phyloP scores from a whole-genome alignment of 1,284 basidiomycete genomes.

The Naganishia albida region DNA sequence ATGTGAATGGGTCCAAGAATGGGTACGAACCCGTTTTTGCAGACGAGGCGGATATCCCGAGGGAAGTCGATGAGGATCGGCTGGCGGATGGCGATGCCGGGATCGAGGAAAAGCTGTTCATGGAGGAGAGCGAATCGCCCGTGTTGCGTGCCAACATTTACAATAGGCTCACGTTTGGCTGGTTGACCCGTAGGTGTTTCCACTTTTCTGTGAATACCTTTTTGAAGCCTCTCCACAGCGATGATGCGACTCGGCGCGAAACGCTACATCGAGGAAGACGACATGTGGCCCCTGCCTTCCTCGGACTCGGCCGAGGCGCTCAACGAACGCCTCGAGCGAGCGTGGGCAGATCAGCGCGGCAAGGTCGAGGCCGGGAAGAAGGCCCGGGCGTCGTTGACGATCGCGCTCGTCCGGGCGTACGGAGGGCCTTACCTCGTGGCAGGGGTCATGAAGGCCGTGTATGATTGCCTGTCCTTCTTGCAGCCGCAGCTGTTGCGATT shows the following conservation, averaged over 20 bases:
- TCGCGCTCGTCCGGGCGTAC: conserved; percentile 72
- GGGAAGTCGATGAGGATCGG: conserved; percentile 29
- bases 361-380: conserved; percentile 58
- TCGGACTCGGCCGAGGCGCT: conserved; percentile 73
- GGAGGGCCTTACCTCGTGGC: conserved; percentile 76
- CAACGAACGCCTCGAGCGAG: conserved; percentile 61
- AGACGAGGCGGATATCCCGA: conserved; percentile 16
- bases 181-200: conserved; percentile 43
- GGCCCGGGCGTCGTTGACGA: conserved; percentile 70
- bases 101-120: conserved; percentile 49
- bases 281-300: conserved; percentile 68
- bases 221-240: conserved; percentile 55
- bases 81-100: conserved; percentile 34
- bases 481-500: conserved; percentile 86
- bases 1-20: conserved; percentile 23
- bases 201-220: conserved; percentile 68
- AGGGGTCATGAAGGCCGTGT: conserved; percentile 68
- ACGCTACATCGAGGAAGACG: conserved; percentile 67
- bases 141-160: conserved; percentile 80
- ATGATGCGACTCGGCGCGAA: conserved; percentile 68
- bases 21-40: conserved; percentile 24
- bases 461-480: conserved; percentile 78
- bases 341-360: conserved; percentile 54
- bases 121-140: conserved; percentile 67
- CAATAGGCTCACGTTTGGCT: conserved; percentile 48